These are phyloP conservation scores for Vitis rotundifolia DNA, from an alignment of 164 flowering plant species.

Conservation along the genomic window DNA sequence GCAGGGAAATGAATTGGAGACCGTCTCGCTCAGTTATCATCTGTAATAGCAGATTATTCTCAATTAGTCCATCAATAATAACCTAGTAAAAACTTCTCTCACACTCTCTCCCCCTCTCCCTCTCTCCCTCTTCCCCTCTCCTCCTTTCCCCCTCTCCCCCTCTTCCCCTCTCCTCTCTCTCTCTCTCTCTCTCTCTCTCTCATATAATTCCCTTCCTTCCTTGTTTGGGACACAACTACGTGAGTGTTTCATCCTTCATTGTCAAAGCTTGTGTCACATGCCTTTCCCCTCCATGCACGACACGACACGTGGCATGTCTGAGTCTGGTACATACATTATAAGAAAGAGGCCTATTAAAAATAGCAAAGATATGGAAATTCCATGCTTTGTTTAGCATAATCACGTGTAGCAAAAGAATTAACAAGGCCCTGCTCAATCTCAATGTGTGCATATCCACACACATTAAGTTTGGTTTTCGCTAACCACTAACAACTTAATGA, in stretches of 20 bases:
- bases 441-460: neutral
- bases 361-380: conserved; percentile 20
- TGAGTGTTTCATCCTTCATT: conserved; percentile 15
- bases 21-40: neutral
- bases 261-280: conserved; percentile 28
- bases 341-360: conserved; percentile 1
- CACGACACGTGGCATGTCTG: conserved; percentile 39
- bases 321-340: conserved; percentile 9
- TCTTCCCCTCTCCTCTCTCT: neutral
- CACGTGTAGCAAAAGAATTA: conserved; percentile 20
- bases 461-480: conserved; percentile 3
- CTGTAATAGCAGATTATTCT: no score
- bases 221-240: conserved; percentile 28
- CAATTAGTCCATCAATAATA: no score
- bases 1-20: neutral
- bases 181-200: conserved; percentile 6
- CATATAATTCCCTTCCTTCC: conserved; percentile 7
- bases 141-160: neutral
- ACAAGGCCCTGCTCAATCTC: neutral
- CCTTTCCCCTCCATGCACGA: conserved; percentile 20
- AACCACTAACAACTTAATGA: conserved; percentile 16
- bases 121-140: no score
- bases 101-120: no score
- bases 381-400: conserved; percentile 17
- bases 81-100: no score